Percentiles rank a stretch among this genome's conserved stretches.
Evolutionary conservation across 202 grass and related monocot genomes (phyloP).

Genomic region (Panicum virgatum): DNA sequence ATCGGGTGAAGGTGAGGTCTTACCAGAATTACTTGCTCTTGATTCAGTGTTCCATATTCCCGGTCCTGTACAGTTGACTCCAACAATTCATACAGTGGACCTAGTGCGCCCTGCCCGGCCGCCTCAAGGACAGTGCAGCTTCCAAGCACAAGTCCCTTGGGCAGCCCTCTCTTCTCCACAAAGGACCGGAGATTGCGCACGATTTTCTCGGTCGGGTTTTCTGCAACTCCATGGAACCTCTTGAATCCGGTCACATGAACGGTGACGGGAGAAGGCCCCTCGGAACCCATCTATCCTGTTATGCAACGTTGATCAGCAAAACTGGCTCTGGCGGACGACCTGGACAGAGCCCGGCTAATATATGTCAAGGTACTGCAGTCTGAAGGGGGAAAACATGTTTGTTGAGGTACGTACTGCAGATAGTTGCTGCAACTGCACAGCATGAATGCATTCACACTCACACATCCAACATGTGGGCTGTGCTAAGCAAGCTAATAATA

Average conservation of each 20-base stretch:
- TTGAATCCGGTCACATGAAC: conserved; percentile 64
- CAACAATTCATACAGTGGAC: conserved; percentile 43
- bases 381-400: too few species aligned
- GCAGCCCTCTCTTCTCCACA: conserved; percentile 56
- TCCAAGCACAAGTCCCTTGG: conserved; percentile 55
- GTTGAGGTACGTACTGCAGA: not conserved
- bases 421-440: not conserved
- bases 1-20: not conserved
- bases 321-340: not conserved
- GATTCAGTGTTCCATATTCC: not conserved
- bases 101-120: conserved; percentile 46
- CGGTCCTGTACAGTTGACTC: conserved; percentile 30
- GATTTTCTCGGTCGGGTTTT: conserved; percentile 66
- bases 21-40: conserved; percentile 47
- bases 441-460: conserved; percentile 16
- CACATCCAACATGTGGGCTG: not conserved
- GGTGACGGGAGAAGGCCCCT: conserved; percentile 48
- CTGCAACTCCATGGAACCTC: conserved; percentile 63
- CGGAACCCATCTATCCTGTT: conserved; percentile 53
- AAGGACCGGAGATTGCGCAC: conserved; percentile 47
- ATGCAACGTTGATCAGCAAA: not conserved
- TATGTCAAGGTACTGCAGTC: too few species aligned
- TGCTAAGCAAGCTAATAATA: not conserved
- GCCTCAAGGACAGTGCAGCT: conserved; percentile 62
- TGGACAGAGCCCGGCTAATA: not conserved